Conservation (phyloP, 176 grass and related monocot species). For the Rhipidocladum racemiflorum region DNA sequence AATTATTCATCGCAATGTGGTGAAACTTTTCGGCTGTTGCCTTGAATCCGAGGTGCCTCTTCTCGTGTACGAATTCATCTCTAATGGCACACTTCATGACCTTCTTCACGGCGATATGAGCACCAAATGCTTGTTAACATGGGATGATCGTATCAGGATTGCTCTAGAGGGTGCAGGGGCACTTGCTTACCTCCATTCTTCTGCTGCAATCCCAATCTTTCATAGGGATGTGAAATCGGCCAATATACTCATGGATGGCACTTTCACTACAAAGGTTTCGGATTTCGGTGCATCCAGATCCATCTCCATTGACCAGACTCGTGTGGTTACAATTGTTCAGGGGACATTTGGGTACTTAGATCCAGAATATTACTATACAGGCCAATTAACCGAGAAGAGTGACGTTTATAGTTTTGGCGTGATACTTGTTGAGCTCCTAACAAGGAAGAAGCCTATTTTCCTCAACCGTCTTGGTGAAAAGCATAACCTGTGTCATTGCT, state of each 20-base stretch:
- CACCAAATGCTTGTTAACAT: conserved; percentile 2
- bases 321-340: conserved; percentile 41
- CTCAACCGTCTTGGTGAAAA: conserved; percentile 16
- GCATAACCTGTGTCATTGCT: conserved; percentile 38
- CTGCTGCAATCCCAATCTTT: conserved; percentile 46
- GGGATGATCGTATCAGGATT: conserved; percentile 43
- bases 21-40: conserved; percentile 46
- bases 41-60: conserved; percentile 48
- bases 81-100: conserved; percentile 47
- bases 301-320: conserved; percentile 43
- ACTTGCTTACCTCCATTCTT: conserved; percentile 43
- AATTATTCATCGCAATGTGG: conserved; percentile 49
- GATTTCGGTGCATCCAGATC: conserved; percentile 52
- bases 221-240: conserved; percentile 55
- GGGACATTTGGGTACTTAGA: conserved; percentile 43
- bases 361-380: conserved; percentile 30
- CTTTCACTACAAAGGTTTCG: conserved; percentile 32
- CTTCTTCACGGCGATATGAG: conserved; percentile 21
- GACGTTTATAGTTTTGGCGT: conserved; percentile 62
- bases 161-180: conserved; percentile 39
- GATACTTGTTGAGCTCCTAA: conserved; percentile 45
- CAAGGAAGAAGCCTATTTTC: conserved; percentile 46
- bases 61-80: conserved; percentile 58
- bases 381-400: conserved; percentile 43
- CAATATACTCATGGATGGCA: conserved; percentile 49